Percentiles rank a stretch among this genome's conserved stretches.
Conservation (phyloP, 73 alveolate genomes). For the Diophrys sp. region DNA sequence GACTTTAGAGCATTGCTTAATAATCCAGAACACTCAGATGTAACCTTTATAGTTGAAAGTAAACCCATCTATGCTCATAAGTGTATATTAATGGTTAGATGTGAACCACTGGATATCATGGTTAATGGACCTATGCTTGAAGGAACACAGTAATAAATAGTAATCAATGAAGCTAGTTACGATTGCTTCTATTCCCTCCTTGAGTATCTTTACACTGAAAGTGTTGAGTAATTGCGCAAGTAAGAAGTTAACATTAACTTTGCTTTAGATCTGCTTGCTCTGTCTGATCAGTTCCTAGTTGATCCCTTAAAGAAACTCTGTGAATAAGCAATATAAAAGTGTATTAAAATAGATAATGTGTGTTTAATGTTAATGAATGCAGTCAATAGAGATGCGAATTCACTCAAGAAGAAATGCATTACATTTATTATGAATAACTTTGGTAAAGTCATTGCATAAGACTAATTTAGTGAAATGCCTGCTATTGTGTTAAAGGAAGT, state of each 20-base stretch:
- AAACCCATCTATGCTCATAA: slow-evolving; percentile 55
- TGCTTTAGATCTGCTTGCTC: slow-evolving; percentile 50
- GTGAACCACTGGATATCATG: slow-evolving; percentile 64
- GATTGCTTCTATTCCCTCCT: slow-evolving; percentile 56
- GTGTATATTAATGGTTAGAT: slow-evolving; percentile 61
- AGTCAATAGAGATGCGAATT: slow-evolving; percentile 42
- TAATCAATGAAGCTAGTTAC: slow-evolving; percentile 50
- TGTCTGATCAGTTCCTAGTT: slow-evolving; percentile 54
- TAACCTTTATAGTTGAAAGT: slow-evolving; percentile 51
- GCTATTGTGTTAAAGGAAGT: slow-evolving; percentile 42
- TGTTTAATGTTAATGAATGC: slow-evolving; percentile 50
- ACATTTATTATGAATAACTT: slow-evolving; percentile 49
- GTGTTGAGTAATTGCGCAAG: slow-evolving; percentile 38
- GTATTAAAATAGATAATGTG: slow-evolving; percentile 45
- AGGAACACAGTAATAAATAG: slow-evolving; percentile 31
- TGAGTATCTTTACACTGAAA: slow-evolving; percentile 58
- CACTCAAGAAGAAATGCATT: slow-evolving; percentile 55
- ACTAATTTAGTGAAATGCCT: slow-evolving; percentile 52
- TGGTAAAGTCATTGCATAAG: slow-evolving; percentile 40
- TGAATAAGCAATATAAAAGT: slow-evolving; percentile 49
- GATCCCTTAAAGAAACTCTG: slow-evolving; percentile 46
- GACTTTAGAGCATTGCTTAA: slow-evolving; percentile 33
- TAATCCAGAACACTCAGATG: slow-evolving; percentile 50
- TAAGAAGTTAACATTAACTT: slow-evolving; percentile 44
- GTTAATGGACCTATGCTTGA: slow-evolving; percentile 68